Evolutionary conservation across 176 grass and related monocot genomes (phyloP), one percentile per base, ranked within the genome.

Genomic region (Carex parvula): DNA sequence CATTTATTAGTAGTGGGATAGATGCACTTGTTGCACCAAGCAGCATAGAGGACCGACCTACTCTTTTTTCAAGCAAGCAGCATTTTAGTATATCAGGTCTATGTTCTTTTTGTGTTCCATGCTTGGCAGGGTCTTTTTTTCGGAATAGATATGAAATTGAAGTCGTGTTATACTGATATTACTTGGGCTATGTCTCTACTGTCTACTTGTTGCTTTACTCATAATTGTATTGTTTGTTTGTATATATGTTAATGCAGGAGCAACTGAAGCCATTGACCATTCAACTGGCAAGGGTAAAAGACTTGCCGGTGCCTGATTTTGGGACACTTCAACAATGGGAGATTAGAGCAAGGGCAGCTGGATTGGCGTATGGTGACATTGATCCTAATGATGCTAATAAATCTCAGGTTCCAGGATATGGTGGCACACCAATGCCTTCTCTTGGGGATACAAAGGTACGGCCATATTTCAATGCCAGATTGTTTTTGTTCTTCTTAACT

Each of bases 301-400:
- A 99, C 87, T 85, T 99, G 48, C 88, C 93, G 81, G 89, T 89
- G 24, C 96, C 96, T 84, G 96, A 95, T 84, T 99, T 95, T 91
- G 96, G 92, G 73, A 99, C 86, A 76, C 83, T 99, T 52, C 93
- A 91, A 90, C 84, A 91, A 86, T 99, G 96, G 93, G 93, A 99
- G 90, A 81, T 85, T 35, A 88, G 91, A 85, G 91, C 87, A 83
- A 91, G 85, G 81, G 76, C 89, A 79, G 89, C 89, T 77, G 88
- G 80, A 83, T 86, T 78, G 75, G 81, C 72, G 61, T 62, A 77
- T 83, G 87, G 92, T 70, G 85, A 95, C 84, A 42, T 90, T 82
- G 83, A 85, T 86, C 89, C 86, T 81, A 70, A 63, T 79, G 96
- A 95, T 81, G 71, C 89, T 42, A 88, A 93, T 66, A 99, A 87